These are phyloP conservation scores for Lachancea waltii DNA, from an alignment of 805 yeast genomes.

Conservation along the genomic window DNA sequence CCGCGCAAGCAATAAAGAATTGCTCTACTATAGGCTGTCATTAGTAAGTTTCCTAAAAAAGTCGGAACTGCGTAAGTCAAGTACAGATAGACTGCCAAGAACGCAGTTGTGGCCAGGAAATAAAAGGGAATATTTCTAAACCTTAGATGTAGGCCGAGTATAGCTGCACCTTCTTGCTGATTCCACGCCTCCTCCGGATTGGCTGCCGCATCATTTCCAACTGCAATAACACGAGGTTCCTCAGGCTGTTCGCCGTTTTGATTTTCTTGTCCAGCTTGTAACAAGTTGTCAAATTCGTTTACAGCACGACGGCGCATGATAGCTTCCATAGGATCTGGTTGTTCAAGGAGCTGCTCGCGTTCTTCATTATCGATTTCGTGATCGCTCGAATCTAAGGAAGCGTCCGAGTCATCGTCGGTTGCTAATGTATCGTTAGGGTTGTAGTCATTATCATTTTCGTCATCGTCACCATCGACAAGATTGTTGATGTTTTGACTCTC, in stretches of 20 bases:
- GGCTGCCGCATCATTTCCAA: conserved; percentile 7
- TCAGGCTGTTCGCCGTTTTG: conserved; percentile 7
- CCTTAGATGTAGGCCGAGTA: conserved; percentile 24
- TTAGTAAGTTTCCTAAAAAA: conserved; percentile 35
- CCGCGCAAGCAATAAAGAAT: conserved; percentile 13
- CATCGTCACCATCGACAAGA: conserved; percentile 4
- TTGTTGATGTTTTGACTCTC: neutral
- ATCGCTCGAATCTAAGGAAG: conserved; percentile 9
- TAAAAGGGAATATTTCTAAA: conserved; percentile 21
- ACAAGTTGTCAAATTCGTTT: conserved; percentile 19
- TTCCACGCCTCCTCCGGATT: conserved; percentile 10
- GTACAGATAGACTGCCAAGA: conserved; percentile 34
- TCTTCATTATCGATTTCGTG: conserved; percentile 11
- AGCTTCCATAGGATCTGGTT: conserved; percentile 16
- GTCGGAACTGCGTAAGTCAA: conserved; percentile 45
- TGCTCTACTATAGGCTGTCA: conserved; percentile 16
- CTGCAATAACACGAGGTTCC: conserved; percentile 10
- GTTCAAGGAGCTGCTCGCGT: conserved; percentile 16
- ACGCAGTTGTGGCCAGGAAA: conserved; percentile 24
- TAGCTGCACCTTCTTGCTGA: conserved; percentile 21
- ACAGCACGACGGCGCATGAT: conserved; percentile 22
- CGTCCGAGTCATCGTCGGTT: neutral
- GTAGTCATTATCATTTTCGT: conserved; percentile 5
- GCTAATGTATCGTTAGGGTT: neutral
- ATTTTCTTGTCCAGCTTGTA: conserved; percentile 11